Conservation (phyloP, 805 yeast species). For the Peterozyma toletana region DNA sequence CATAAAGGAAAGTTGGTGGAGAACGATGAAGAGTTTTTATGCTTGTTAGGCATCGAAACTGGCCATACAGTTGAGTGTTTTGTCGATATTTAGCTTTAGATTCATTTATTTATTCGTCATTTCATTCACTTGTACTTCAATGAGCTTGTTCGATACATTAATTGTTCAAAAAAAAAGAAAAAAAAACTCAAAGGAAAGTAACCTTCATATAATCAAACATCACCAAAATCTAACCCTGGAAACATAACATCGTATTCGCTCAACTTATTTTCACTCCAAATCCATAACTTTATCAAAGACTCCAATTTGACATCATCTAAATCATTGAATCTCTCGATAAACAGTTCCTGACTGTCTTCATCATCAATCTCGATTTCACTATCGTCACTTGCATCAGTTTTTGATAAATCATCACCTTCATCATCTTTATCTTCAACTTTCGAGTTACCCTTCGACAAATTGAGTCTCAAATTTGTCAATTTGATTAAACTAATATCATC, state of each 20-base stretch:
- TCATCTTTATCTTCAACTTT: neutral
- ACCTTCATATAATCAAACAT: neutral
- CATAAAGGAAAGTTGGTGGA: constrained; percentile 22
- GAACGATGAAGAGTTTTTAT: constrained; percentile 39
- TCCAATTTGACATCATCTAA: constrained; percentile 15
- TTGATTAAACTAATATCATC: constrained; percentile 12
- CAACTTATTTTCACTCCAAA: constrained; percentile 15
- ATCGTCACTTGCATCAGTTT: constrained; percentile 14
- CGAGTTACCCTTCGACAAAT: neutral
- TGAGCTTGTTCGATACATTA: too few species aligned
- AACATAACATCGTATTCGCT: neutral
- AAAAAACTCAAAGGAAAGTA: neutral
- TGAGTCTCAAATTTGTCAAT: constrained; percentile 2
- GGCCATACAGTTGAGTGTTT: constrained; percentile 38
- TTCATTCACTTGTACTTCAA: too few species aligned
- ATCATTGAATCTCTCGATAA: constrained; percentile 11
- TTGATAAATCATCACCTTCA: constrained; percentile 10
- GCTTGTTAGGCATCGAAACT: constrained; percentile 46
- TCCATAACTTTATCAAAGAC: constrained; percentile 17
- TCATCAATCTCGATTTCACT: constrained; percentile 14
- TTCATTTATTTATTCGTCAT: too few species aligned
- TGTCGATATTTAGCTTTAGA: constrained; percentile 10
- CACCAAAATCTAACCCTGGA: constrained; percentile 5
- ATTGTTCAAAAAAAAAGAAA: neutral
- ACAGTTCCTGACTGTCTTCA: constrained; percentile 5